These are phyloP conservation scores for Solanum arcanum DNA, from an alignment of 257 asterid genomes.

Conservation along the genomic window DNA sequence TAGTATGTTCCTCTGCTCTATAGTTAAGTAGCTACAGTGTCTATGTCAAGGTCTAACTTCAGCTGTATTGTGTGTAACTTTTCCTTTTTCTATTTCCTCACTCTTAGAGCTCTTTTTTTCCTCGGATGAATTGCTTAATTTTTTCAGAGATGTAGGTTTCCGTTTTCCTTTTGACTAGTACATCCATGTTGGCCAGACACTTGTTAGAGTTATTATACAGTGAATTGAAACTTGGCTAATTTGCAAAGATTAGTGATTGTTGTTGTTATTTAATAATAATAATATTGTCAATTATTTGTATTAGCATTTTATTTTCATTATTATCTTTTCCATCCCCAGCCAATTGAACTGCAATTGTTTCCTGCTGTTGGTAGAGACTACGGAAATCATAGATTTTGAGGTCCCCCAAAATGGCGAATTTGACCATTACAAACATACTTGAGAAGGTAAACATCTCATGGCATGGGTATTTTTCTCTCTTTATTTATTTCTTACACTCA, in stretches of 20 bases:
- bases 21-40: neutral
- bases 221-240: neutral
- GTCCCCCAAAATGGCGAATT: slow-evolving; percentile 32
- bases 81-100: neutral
- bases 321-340: neutral
- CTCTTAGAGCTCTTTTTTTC: neutral
- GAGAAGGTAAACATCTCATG: slow-evolving; percentile 54
- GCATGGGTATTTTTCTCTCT: neutral
- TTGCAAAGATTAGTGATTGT: neutral
- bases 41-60: neutral
- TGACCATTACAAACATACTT: slow-evolving; percentile 45
- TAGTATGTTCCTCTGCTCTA: neutral
- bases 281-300: neutral
- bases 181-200: neutral
- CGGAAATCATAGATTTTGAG: neutral
- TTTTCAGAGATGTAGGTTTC: neutral
- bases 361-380: slow-evolving; percentile 8
- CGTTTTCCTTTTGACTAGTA: neutral
- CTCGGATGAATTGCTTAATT: neutral
- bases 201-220: neutral
- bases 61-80: neutral
- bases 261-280: neutral
- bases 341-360: neutral
- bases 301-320: neutral
- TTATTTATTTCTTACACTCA: neutral